Base-by-base conservation (phyloP, 371 early-diverging fungal genomes). In the Mucor racemosus region DNA sequence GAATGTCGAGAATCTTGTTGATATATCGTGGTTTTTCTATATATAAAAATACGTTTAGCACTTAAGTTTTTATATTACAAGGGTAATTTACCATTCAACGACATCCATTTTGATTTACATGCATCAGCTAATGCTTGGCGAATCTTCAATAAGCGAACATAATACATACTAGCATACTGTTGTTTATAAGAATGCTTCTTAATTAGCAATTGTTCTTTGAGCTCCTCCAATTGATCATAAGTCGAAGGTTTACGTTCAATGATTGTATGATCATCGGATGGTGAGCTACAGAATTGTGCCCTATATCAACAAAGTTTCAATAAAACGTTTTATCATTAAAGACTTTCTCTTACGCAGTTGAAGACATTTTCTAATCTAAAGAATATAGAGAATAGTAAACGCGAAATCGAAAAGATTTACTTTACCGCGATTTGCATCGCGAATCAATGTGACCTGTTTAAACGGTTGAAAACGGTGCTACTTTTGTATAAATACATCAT, bases 81-180 rank as follows among this genome's bases (percentile, higher is more conserved):
- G 26, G 3, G 26, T 3, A 26, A 26, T 26, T 26, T 64, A 78
- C 79, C 79, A 40, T 77, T 72, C 14, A 79, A 56, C 8, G 31
- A 58, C 34, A 58, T 73, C 93, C 94, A 93, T 38, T 82, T 81
- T 41, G 60, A 64, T 9, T 70, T 42, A 9, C 91, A 91, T 5
- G 78, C 75, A 11, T 68, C 66, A 9, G 86, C 65, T 6, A 89
- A 82, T 26, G 73, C 57, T 1, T 88, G 85, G 10, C 92, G 82
- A 67, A 95, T 81, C 61, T 80, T 72, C 44, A 72, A 68, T 11
- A 96, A 84, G 8, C 97, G 89, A 54, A 84, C 72, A 75, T 86
- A 95, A 76, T 97, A 97, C 13, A 96, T 69, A 61, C 90, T 88
- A 34, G 96, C 91, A 79, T 90, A 97, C 75, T 97, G 96, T 59